Percentiles rank a stretch among this genome's conserved stretches.
Conservation (phyloP, 164 flowering plant genomes). For the Magnolia changhungtana region DNA sequence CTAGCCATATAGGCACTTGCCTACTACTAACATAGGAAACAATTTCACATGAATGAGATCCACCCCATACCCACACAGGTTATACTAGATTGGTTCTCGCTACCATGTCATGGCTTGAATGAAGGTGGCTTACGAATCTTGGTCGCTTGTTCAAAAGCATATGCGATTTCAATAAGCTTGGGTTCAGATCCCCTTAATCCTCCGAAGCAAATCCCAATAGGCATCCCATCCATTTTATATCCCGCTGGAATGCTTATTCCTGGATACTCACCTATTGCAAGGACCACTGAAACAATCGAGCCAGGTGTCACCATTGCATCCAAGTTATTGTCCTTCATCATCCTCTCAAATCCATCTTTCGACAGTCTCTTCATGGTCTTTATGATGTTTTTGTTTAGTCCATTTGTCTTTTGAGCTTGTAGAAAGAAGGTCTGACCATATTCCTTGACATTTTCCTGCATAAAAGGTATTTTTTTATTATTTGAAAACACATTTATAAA, state of each 20-base stretch:
- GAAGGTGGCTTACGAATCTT: constrained; percentile 41
- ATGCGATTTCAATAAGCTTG: constrained; percentile 44
- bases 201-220: constrained; percentile 47
- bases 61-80: no score
- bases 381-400: constrained; percentile 24
- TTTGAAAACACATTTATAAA: no score
- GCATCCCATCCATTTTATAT: constrained; percentile 34
- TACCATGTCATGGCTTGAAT: no score
- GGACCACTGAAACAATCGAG: constrained; percentile 3
- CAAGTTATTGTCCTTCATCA: constrained; percentile 35
- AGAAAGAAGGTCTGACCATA: constrained; percentile 23
- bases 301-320: constrained; percentile 47
- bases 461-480: no score
- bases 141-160: constrained; percentile 56
- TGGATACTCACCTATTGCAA: constrained; percentile 52
- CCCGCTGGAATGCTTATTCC: constrained; percentile 58
- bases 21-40: no score
- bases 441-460: constrained; percentile 35
- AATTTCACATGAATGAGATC: no score
- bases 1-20: no score
- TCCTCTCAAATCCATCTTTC: constrained; percentile 34
- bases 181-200: constrained; percentile 50
- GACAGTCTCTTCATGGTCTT: constrained; percentile 17
- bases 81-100: no score
- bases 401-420: constrained; percentile 29